Base-by-base conservation (phyloP, 2,329 filamentous ascomycete species). In the Neofusicoccum sp. region DNA sequence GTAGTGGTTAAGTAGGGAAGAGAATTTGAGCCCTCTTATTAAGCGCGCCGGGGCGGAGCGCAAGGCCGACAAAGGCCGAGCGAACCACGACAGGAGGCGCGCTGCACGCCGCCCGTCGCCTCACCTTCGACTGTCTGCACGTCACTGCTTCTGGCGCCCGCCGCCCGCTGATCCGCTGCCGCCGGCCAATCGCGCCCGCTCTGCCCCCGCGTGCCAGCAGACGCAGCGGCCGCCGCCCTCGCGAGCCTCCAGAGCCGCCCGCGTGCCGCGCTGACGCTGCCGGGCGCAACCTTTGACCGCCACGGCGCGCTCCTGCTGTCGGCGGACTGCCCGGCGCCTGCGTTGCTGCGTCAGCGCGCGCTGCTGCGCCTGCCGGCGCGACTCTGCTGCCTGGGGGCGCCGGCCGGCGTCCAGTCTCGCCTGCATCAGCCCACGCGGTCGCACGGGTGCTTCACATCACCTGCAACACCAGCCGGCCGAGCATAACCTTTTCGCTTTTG, bases 21-120 rank as follows among this genome's bases (percentile, higher is more conserved):
- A 56, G 51, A 56, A 56, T 56, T 56, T 56, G 51, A 56, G 36
- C n/a, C 26, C 12, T 43, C 51, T 56, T 56, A 43, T 31, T 56
- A 56, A 56, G 51, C 51, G 24, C n/a, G 45, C 48, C 20, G 48
- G 36, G 47, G 30, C 14, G 47, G 5, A n/a, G 12, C 33, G 38
- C 38, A 36, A 34, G 28, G 36, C 51, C 51, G 51, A 43, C 38
- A 31, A 38, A 31, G 51, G 36, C 51, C 38, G 51, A 43, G 26
- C 49, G 24, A 4, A 14, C 51, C 34, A 36, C 48, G 38, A 20
- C 20, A 20, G 20, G 20, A 20, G 20, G 20, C 20, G 20, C 20
- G 20, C 20, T 20, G 20, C 20, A 28, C 51, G 36, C 51, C 49
- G 26, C 26, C 34, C 33, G 8, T 4, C 14, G 45, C 30, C 30